Percentiles rank a stretch among this genome's conserved stretches.
phyloP scores from a whole-genome alignment of 148 eudicot species.

The Pharnaceum exiguum region DNA sequence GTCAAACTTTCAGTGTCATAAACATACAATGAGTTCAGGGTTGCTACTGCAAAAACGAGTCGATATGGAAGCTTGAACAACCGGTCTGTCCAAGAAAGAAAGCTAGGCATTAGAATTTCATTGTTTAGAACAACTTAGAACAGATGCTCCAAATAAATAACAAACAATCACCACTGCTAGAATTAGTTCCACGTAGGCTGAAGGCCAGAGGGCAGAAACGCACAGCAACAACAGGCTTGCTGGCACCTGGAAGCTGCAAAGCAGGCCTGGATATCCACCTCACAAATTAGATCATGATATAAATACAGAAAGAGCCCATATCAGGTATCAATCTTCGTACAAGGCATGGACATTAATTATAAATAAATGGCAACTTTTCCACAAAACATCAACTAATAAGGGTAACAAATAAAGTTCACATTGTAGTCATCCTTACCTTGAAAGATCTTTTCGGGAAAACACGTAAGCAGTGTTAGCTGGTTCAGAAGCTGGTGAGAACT shows the following conservation, averaged over 20 bases:
- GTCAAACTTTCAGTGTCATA: constrained; percentile 76
- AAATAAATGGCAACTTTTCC: not conserved
- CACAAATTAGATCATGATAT: not conserved
- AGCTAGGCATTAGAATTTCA: constrained; percentile 1
- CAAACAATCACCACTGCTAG: constrained; percentile 29
- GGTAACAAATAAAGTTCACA: not conserved
- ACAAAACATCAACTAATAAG: not conserved
- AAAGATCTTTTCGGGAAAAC: constrained; percentile 82
- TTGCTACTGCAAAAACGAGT: constrained; percentile 83
- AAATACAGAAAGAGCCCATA: not conserved
- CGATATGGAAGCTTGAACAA: constrained; percentile 90
- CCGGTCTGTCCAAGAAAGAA: constrained; percentile 34
- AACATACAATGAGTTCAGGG: constrained; percentile 82
- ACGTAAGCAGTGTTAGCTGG: constrained; percentile 73
- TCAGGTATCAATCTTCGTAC: too few relatives aligned
- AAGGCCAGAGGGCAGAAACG: constrained; percentile 85
- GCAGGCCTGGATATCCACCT: constrained; percentile 62
- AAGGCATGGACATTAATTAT: not conserved
- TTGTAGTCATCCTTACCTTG: constrained; percentile 45
- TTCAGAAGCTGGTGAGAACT: constrained; percentile 58
- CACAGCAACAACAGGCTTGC: constrained; percentile 91
- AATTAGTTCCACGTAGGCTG: constrained; percentile 47
- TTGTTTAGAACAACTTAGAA: not conserved
- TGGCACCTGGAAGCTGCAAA: constrained; percentile 90
- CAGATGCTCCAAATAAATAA: not conserved